These are phyloP conservation scores for Fusarium kyushuense DNA, from an alignment of 2,329 filamentous ascomycete species.

Conservation along the genomic window DNA sequence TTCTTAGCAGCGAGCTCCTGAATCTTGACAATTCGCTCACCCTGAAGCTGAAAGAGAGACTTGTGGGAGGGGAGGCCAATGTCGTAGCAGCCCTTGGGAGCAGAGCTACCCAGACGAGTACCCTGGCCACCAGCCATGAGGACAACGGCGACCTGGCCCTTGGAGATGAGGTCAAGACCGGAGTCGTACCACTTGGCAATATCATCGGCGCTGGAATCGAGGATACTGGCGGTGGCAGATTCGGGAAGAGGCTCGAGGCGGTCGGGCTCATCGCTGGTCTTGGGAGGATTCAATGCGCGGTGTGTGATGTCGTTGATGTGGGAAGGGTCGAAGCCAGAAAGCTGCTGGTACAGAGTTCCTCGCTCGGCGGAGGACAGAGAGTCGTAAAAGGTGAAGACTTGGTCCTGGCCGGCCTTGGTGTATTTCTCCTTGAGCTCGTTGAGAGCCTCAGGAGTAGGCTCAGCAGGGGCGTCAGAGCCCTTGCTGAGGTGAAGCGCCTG, in stretches of 20 bases:
- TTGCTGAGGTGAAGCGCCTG: conserved; percentile 55
- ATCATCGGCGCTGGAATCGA: conserved; percentile 85
- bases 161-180: conserved; percentile 81
- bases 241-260: conserved; percentile 88
- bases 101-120: conserved; percentile 92
- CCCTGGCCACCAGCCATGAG: conserved; percentile 98
- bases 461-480: conserved; percentile 51
- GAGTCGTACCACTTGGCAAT: conserved; percentile 86
- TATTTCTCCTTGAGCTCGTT: conserved; percentile 78
- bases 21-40: conserved; percentile 89
- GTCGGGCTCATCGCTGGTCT: conserved; percentile 67
- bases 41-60: conserved; percentile 97
- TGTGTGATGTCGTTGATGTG: conserved; percentile 90
- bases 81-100: conserved; percentile 96
- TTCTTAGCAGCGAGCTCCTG: conserved; percentile 83
- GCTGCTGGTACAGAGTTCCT: conserved; percentile 82
- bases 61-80: conserved; percentile 94
- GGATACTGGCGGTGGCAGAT: conserved; percentile 86
- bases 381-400: conserved; percentile 86
- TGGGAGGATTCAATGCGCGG: conserved; percentile 82
- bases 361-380: conserved; percentile 79
- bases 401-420: conserved; percentile 81
- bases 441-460: conserved; percentile 75
- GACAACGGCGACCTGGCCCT: conserved; percentile 85
- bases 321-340: conserved; percentile 82